A percentile compares a stretch with the other conserved stretches of the same genome.
Evolutionary conservation across 2,329 filamentous ascomycete species (phyloP).

Genomic region (Lachnellula arida): DNA sequence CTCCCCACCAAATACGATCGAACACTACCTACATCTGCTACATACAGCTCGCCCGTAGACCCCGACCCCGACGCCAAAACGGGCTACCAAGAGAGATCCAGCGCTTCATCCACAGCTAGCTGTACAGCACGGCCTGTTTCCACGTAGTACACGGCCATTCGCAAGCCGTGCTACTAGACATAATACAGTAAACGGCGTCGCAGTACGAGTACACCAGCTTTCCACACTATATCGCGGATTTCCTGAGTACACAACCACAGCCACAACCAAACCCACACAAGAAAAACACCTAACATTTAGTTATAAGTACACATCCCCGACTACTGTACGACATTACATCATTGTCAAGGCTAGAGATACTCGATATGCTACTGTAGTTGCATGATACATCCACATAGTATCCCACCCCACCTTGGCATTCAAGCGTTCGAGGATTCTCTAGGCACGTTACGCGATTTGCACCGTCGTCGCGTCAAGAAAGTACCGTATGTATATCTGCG

Average conservation of each 20-base stretch:
- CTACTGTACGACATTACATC: slow-evolving; percentile 32
- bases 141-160: slow-evolving; percentile 43
- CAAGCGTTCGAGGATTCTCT: no score
- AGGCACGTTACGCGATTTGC: no score
- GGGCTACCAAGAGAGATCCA: slow-evolving; percentile 41
- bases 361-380: slow-evolving; percentile 33
- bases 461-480: no score
- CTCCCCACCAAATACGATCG: slow-evolving; percentile 40
- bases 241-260: slow-evolving; percentile 32
- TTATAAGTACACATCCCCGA: slow-evolving; percentile 27
- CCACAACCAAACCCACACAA: not conserved
- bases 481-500: no score
- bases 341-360: slow-evolving; percentile 18
- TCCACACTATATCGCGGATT: slow-evolving; percentile 39
- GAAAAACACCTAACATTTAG: not conserved
- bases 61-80: slow-evolving; percentile 29
- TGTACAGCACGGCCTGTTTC: slow-evolving; percentile 41
- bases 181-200: slow-evolving; percentile 34
- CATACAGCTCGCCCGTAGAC: slow-evolving; percentile 39
- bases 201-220: slow-evolving; percentile 34
- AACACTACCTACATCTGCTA: slow-evolving; percentile 42
- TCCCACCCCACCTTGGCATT: no score
- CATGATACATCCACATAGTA: no score
- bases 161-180: slow-evolving; percentile 38
- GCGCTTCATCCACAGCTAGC: slow-evolving; percentile 44